Evolutionary conservation across 2,329 filamentous ascomycete genomes (phyloP), one percentile per base, ranked within the genome.

Genomic region (Fusarium siculi): DNA sequence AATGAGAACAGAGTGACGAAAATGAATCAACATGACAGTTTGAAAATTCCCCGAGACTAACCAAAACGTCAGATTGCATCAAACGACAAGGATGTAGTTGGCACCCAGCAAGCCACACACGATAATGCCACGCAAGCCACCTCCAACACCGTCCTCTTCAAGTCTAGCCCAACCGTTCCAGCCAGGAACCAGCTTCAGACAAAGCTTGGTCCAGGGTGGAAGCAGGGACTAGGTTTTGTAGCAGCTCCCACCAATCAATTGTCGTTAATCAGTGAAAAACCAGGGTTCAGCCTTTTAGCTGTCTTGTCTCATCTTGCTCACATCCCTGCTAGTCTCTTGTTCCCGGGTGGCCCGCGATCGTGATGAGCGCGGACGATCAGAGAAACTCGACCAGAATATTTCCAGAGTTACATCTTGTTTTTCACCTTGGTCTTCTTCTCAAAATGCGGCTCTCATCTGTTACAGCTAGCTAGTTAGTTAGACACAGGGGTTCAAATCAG

Each of bases 301-400:
- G 70, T 72, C 69, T 60, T 55, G 66, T 72, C 69, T 72, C 66
- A 69, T 71, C 70, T 67, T 70, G 63, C 25, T 66, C 50, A 36
- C 23, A 54, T 53, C 71, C 71, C 37, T 74, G 63, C 71, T 74
- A 73, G 71, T 28, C 14, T 58, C 63, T 53, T 30, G 32, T 60
- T 55, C 59, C 47, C 71, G 61, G 49, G 56, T 63, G 40, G 37
- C 50, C 63, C 67, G 59, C 63, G 71, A 74, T 74, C 71, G 70
- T 49, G 63, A 72, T 74, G 71, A 62, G 50, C 40, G 63, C 49
- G 19, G 71, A 56, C 36, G 65, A 74, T 74, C 72, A 64, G 49
- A 57, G 66, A 66, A 54, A 42, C 39, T 25, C 8, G 46, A 12
- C 28, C n/a, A 18, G 34, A 40, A 25, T 61, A 37, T 56, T 32